Conservation (phyloP, 2,329 filamentous ascomycete species). For the Sporothrix protearum region DNA sequence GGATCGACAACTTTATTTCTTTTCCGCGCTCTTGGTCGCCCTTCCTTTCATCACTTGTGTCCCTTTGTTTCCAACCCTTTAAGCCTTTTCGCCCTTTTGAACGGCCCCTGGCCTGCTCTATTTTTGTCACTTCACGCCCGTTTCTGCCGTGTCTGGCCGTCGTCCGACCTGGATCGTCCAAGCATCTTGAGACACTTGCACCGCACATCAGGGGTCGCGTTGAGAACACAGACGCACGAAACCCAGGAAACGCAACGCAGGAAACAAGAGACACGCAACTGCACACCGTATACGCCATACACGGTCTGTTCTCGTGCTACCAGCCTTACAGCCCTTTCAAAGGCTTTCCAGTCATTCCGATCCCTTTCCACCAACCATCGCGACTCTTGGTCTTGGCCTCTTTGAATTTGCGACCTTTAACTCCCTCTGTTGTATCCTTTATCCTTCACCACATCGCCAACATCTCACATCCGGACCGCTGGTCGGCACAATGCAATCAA, state of each 20-base stretch:
- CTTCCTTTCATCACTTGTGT: slow-evolving; percentile 7
- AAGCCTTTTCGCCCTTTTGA: neutral
- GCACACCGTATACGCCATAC: too few species aligned
- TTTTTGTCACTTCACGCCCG: neutral
- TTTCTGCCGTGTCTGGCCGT: neutral
- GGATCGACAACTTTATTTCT: slow-evolving; percentile 25
- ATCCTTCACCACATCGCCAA: neutral
- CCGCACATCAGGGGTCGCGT: slow-evolving; percentile 8
- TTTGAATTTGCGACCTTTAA: neutral
- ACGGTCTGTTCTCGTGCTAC: neutral
- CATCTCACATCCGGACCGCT: neutral
- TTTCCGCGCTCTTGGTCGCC: neutral
- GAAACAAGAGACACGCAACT: too few species aligned
- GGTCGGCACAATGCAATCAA: slow-evolving; percentile 27
- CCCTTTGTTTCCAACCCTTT: neutral
- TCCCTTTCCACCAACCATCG: slow-evolving; percentile 1
- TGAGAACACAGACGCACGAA: slow-evolving; percentile 10
- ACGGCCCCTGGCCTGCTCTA: neutral
- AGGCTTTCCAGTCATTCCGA: too few species aligned
- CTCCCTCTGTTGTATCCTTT: neutral
- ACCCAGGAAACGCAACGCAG: slow-evolving; percentile 1
- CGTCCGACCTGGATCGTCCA: slow-evolving; percentile 10
- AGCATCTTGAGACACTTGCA: slow-evolving; percentile 16
- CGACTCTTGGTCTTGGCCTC: neutral
- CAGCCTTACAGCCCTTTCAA: neutral